Evolutionary conservation across 1,139 yeast species (phyloP).

Genomic region (Zhuliangozyma blackwelliae): DNA sequence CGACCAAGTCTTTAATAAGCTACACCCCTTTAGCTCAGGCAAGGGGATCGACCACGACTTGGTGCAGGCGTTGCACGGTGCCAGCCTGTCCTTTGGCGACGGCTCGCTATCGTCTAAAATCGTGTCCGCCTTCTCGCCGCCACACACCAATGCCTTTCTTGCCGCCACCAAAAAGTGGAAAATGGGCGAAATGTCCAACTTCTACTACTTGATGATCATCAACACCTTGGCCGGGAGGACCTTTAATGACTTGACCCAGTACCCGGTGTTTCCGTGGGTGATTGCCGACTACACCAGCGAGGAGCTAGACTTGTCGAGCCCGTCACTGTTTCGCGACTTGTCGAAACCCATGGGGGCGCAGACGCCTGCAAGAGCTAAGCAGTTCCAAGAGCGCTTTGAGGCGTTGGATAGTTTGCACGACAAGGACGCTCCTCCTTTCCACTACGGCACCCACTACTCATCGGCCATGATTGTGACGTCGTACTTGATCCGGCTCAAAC

Average conservation of each 20-base stretch:
- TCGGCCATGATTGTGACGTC: conserved; percentile 90
- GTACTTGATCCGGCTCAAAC: conserved; percentile 67
- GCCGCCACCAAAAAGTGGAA: conserved; percentile 69
- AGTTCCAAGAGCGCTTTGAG: conserved; percentile 65
- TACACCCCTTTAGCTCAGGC: conserved; percentile 45
- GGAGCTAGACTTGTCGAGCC: conserved; percentile 55
- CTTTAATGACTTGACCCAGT: conserved; percentile 80
- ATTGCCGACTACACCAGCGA: conserved; percentile 73
- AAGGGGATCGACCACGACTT: conserved; percentile 49
- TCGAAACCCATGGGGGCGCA: conserved; percentile 93
- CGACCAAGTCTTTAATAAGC: conserved; percentile 48
- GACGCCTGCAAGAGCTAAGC: conserved; percentile 48
- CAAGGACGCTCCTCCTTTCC: conserved; percentile 67
- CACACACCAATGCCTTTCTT: conserved; percentile 23
- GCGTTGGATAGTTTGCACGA: conserved; percentile 55
- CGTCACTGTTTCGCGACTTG: conserved; percentile 63
- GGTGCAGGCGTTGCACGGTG: conserved; percentile 44
- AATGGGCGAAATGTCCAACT: conserved; percentile 72
- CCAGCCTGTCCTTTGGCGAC: conserved; percentile 21
- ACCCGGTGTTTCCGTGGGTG: conserved; percentile 90
- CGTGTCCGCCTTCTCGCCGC: conserved; percentile 32
- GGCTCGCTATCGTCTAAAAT: conserved; percentile 27
- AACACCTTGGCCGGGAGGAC: conserved; percentile 86
- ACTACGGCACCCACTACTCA: conserved; percentile 88
- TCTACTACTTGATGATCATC: conserved; percentile 70